Base-by-base conservation (phyloP, 2,329 filamentous ascomycete species). In the Thelonectria olida region DNA sequence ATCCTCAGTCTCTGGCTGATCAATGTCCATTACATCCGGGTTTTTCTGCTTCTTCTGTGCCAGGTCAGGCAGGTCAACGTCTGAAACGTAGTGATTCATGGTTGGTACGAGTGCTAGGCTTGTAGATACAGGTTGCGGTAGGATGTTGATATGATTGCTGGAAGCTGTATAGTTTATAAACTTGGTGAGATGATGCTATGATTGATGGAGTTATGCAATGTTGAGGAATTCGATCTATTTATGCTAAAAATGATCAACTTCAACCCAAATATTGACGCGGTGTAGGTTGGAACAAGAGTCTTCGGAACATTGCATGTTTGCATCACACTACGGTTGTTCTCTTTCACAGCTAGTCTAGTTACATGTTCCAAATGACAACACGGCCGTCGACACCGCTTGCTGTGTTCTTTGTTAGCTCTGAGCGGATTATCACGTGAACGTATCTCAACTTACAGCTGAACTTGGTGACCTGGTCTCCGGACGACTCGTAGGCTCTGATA, bases 311-410 rank as follows among this genome's bases (percentile, higher is more conserved):
- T 50, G 13, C 17, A 51, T 41, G 52, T 25, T 39, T 42, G 2
- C 15, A 20, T 25, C 13, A 49, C 47, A 23, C 19, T 13, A 20
- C 19, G 13, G n/a, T 45, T 58, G 38, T 54, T 53, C 5, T 49
- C 31, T 34, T 50, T 45, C 55, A 58, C 56, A 58, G 12, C 19
- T 57, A 22, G 20, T 42, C 45, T 61, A 23, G 58, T 75, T 87
- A 93, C 52, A 84, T 82, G 67, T 84, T 84, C 92, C 92, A 96
- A 68, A 96, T 87, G 51, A 95, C 92, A 68, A 96, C 82, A 72
- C 92, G 88, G 65, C 92, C 92, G 75, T 96, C 92, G 54, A 96
- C 91, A 67, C 92, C 92, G 76, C 90, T 93, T 66, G 91, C 91
- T 93, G 25, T 28, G 53, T 49, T 44, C 19, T 54, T 57, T 60